phyloP scores from a whole-genome alignment of 257 asterid species.

The Solanum chiquidenum region DNA sequence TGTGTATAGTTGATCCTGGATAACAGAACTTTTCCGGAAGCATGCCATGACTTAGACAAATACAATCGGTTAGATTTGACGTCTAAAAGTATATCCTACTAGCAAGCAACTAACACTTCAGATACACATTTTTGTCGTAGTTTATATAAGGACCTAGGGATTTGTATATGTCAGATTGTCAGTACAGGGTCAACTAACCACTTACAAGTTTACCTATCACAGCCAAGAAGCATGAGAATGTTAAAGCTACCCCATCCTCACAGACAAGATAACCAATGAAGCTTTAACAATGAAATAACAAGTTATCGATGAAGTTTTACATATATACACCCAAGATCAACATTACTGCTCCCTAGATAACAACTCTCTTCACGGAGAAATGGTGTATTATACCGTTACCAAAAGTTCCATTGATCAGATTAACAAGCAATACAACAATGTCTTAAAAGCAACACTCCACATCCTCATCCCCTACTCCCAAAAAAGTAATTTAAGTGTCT shows the following conservation, averaged over 20 bases:
- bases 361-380: not conserved
- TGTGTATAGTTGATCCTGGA: not conserved
- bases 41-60: not conserved
- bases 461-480: not conserved
- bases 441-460: not conserved
- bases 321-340: not conserved
- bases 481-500: not conserved
- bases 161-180: not conserved
- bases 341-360: not conserved
- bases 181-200: not conserved
- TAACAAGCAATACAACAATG: not conserved
- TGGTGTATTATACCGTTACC: not conserved
- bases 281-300: not conserved
- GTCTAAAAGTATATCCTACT: not conserved
- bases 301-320: not conserved
- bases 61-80: not conserved
- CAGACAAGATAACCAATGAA: not conserved
- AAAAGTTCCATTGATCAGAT: not conserved
- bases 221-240: not conserved
- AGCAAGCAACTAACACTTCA: not conserved
- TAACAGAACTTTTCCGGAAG: not conserved
- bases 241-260: not conserved
- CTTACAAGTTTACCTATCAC: not conserved
- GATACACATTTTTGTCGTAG: not conserved
- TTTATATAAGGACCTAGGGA: not conserved